Percentiles rank a stretch among this genome's conserved stretches.
Conservation (phyloP, 306 rosid species). For the Casuarina cunninghamiana region DNA sequence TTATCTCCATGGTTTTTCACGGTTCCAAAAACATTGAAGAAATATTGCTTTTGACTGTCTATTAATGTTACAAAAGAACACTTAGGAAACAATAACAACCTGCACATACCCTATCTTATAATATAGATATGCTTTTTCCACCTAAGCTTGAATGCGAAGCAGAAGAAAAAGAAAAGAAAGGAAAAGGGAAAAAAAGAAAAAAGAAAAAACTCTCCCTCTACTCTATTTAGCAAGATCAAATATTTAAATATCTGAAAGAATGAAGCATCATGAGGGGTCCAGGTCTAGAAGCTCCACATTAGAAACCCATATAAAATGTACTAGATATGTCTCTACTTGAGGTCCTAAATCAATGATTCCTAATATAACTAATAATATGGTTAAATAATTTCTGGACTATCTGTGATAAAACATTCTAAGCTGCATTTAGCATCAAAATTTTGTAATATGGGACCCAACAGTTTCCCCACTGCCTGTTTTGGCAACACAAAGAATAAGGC, state of each 20-base stretch:
- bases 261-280: not conserved
- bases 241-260: not conserved
- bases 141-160: not conserved
- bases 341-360: constrained; percentile 1
- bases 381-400: not conserved
- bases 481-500: not conserved
- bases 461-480: not conserved
- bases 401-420: not conserved
- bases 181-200: not conserved
- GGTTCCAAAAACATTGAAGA: not conserved
- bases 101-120: not conserved
- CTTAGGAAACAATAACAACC: not conserved
- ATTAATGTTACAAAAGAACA: not conserved
- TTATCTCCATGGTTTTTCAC: not conserved
- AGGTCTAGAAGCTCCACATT: not conserved
- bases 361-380: not conserved
- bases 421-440: not conserved
- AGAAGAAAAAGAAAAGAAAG: too few relatives aligned
- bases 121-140: not conserved
- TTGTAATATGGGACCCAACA: not conserved
- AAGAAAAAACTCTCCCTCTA: not conserved
- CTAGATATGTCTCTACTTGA: not conserved
- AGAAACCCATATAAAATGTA: not conserved
- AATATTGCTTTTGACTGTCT: not conserved
- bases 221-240: not conserved